A percentile compares a stretch with the other conserved stretches of the same genome.
These are phyloP conservation scores for Secale cereale DNA, from an alignment of 176 grass and related monocot species.

Conservation along the genomic window DNA sequence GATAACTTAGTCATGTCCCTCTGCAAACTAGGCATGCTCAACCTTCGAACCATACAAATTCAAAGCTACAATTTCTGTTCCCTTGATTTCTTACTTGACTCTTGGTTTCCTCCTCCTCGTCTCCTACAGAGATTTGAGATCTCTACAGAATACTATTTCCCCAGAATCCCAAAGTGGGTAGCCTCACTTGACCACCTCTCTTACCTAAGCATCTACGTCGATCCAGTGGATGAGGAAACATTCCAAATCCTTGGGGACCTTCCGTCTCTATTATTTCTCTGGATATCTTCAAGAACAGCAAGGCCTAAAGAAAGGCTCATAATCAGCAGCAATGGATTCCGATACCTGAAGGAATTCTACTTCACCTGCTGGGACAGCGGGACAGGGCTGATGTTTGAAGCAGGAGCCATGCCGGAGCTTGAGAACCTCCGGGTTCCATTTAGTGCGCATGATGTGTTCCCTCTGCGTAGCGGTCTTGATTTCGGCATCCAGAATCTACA, in stretches of 20 bases:
- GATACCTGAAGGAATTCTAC: not conserved
- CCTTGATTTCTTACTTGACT: not conserved
- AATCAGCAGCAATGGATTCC: not conserved
- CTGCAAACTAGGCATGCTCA: not conserved
- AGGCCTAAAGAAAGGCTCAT: not conserved
- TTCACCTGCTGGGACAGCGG: not conserved
- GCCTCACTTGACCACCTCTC: not conserved
- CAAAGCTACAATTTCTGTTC: not conserved
- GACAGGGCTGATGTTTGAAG: not conserved
- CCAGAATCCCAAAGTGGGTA: slow-evolving; percentile 1
- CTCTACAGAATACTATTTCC: not conserved
- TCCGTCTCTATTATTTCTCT: not conserved
- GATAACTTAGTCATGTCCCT: not conserved
- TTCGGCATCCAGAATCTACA: not conserved
- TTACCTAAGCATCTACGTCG: not conserved
- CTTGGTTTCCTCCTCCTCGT: not conserved
- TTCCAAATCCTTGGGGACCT: not conserved
- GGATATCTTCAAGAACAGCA: not conserved
- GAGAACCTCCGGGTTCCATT: slow-evolving; percentile 7
- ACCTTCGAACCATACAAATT: not conserved
- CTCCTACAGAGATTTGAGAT: not conserved
- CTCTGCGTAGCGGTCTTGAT: not conserved
- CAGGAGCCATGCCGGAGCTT: slow-evolving; percentile 9
- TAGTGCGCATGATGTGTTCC: not conserved
- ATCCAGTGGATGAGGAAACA: slow-evolving; percentile 12